Base-by-base conservation (phyloP, 495 filamentous ascomycete genomes). In the Podospora tetraspora region DNA sequence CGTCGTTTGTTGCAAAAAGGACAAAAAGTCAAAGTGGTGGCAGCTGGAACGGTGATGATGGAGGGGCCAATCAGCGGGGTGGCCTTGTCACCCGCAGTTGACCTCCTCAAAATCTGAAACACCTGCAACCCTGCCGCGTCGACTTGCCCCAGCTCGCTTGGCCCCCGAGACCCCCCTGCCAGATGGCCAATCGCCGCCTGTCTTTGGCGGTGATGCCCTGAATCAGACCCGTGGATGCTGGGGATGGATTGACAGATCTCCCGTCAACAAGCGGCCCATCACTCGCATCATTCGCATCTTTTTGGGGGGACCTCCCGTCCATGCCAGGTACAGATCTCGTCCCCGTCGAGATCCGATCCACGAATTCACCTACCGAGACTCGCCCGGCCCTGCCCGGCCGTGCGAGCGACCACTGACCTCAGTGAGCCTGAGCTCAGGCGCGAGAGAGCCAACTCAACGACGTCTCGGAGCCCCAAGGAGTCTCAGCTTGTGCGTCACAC, bases 81-180 rank as follows among this genome's bases (percentile, higher is more conserved):
- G 63, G 58, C n/a, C 30, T 59, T 19, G 65, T 19, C 22, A 25
- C 10, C 32, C 16, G 13, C 21, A 61, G 12, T 59, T 66, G 52
- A 65, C 57, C 63, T 65, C 52, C 30, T 61, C 57, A 30, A 66
- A 66, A 66, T 59, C 65, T 66, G 65, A 61, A 66, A 66, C 65
- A 59, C 43, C 21, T 25, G 62, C 22, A 19, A 43, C 65, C 64
- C 65, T 59, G 60, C 57, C 65, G 65, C 25, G 65, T 66, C 57
- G 65, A 66, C 57, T 66, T 66, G 57, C 65, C 65, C 61, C 57
- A 34, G 21, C n/a, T 56, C 22, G 30, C 57, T 57, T 57, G 43
- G 57, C 24, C 25, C 57, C 22, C 57, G 57, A 21, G n/a, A 57
- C 21, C 32, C 27, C 12, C 34, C 65, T 23, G 12, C 8, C 30